phyloP scores from a whole-genome alignment of 2,329 filamentous ascomycete species.

The Ophiocordyceps australis region DNA sequence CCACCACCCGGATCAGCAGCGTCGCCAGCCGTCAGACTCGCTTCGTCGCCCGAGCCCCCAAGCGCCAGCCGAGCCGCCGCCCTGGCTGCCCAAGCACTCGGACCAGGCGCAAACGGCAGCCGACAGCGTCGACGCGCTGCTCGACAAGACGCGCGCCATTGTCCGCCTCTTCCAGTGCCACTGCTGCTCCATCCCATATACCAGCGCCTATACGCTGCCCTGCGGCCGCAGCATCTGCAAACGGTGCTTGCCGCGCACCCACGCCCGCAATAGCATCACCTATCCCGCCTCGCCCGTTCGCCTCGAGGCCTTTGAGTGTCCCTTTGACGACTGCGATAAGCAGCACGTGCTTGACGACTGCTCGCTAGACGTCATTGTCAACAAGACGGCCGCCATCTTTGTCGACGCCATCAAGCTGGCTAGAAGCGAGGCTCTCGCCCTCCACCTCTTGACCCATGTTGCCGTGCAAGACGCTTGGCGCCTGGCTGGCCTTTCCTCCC shows the following conservation, averaged over 20 bases:
- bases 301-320: slow-evolving; percentile 55
- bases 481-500: slow-evolving; percentile 19
- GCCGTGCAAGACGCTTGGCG: slow-evolving; percentile 17
- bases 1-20: too few relatives aligned
- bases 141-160: slow-evolving; percentile 12
- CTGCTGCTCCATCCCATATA: slow-evolving; percentile 50
- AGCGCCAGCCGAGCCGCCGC: too few relatives aligned
- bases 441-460: slow-evolving; percentile 17
- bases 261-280: slow-evolving; percentile 50
- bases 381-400: slow-evolving; percentile 48
- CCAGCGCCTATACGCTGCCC: slow-evolving; percentile 55
- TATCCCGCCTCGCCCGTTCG: slow-evolving; percentile 56
- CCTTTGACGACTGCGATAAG: slow-evolving; percentile 43
- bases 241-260: slow-evolving; percentile 50
- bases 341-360: slow-evolving; percentile 69
- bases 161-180: slow-evolving; percentile 63
- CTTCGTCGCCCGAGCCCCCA: too few relatives aligned
- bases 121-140: too few relatives aligned
- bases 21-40: too few relatives aligned
- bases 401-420: slow-evolving; percentile 29
- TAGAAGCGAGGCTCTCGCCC: slow-evolving; percentile 9
- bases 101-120: too few relatives aligned
- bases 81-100: too few relatives aligned
- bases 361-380: slow-evolving; percentile 55
- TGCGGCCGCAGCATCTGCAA: slow-evolving; percentile 69